Percentiles rank a stretch among this genome's conserved stretches.
These are phyloP conservation scores for Sparassis latifolia DNA, from an alignment of 1,284 basidiomycete genomes.

Conservation along the genomic window DNA sequence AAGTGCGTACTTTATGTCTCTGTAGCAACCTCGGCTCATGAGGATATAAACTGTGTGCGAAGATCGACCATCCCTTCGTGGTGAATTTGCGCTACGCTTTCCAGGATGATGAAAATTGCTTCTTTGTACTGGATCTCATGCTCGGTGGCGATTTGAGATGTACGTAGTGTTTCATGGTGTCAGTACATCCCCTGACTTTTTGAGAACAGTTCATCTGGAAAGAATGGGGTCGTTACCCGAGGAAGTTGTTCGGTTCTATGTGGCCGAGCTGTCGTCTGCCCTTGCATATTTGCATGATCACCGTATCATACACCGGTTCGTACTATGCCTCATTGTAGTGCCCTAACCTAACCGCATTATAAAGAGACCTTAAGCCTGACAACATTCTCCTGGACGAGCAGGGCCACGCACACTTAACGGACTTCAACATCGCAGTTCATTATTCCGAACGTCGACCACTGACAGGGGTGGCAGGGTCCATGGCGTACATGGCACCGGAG, in stretches of 20 bases:
- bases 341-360: neutral
- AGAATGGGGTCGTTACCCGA: conserved; percentile 80
- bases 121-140: conserved; percentile 98
- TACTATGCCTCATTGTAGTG: conserved; percentile 6
- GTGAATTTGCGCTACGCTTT: conserved; percentile 98
- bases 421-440: conserved; percentile 98
- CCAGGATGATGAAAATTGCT: conserved; percentile 98
- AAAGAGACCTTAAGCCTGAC: conserved; percentile 93
- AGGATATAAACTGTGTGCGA: neutral
- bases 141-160: conserved; percentile 94
- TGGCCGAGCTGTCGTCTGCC: conserved; percentile 86
- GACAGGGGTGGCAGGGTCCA: conserved; percentile 95
- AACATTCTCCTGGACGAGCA: conserved; percentile 95
- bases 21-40: neutral
- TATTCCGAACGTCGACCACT: conserved; percentile 80
- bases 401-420: conserved; percentile 95
- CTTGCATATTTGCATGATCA: conserved; percentile 90
- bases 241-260: conserved; percentile 83
- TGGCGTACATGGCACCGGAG: conserved; percentile 99
- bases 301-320: conserved; percentile 90
- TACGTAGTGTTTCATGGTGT: conserved; percentile 33
- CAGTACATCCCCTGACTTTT: neutral
- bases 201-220: conserved; percentile 79
- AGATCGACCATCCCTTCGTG: conserved; percentile 96
- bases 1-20: conserved; percentile 43